These are phyloP conservation scores for Malassezia vespertilionis DNA, from an alignment of 1,284 basidiomycete species.

Conservation along the genomic window DNA sequence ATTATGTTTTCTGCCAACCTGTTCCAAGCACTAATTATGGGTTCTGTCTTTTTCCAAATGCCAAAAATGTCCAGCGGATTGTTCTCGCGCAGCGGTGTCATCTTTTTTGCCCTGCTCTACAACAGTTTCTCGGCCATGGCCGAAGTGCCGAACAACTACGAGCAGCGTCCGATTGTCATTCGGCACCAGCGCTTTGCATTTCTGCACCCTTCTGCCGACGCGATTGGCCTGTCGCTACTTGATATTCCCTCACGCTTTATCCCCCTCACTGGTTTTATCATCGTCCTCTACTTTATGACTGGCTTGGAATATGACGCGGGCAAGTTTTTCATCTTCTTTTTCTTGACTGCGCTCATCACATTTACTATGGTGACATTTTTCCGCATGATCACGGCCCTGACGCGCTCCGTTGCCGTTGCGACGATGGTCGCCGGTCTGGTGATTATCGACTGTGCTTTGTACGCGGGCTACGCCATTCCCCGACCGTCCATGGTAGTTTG, in stretches of 20 bases:
- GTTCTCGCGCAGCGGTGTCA: conserved; percentile 55
- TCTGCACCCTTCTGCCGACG: conserved; percentile 31
- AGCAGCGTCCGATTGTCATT: conserved; percentile 35
- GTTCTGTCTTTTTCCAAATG: conserved; percentile 63
- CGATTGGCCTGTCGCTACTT: conserved; percentile 27
- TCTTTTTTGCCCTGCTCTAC: conserved; percentile 40
- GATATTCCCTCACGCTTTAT: conserved; percentile 33
- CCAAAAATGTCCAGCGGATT: conserved; percentile 58
- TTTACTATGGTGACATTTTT: conserved; percentile 38
- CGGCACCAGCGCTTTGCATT: conserved; percentile 33
- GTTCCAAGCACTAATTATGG: conserved; percentile 60
- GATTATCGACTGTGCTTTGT: conserved; percentile 28
- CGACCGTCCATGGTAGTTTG: conserved; percentile 35
- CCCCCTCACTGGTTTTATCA: conserved; percentile 22
- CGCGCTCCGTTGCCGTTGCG: conserved; percentile 22
- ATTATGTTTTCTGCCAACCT: conserved; percentile 38
- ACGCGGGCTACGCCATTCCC: conserved; percentile 38
- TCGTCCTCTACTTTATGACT: conserved; percentile 39
- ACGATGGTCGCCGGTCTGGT: conserved; percentile 32
- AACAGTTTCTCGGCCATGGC: conserved; percentile 51
- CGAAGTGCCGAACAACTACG: conserved; percentile 28
- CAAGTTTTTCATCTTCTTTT: conserved; percentile 35
- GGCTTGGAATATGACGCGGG: conserved; percentile 22
- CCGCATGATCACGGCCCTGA: conserved; percentile 24
- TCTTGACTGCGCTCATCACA: conserved; percentile 19